Evolutionary conservation across 1,284 basidiomycete genomes (phyloP).

Genomic region (Naganishia albida): DNA sequence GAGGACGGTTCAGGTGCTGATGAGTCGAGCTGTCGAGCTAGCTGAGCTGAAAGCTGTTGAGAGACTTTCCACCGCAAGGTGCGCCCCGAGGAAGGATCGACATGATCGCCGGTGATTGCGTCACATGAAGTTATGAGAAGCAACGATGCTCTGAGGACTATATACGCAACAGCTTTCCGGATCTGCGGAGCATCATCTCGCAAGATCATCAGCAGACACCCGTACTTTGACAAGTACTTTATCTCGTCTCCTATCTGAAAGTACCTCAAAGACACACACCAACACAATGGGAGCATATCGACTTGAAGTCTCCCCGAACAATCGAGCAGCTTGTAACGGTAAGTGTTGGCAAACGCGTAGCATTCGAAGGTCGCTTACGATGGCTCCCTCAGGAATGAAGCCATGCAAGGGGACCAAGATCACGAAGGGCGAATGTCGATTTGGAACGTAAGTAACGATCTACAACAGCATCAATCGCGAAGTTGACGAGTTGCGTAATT

Average conservation of each 20-base stretch:
- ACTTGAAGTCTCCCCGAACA: constrained; percentile 31
- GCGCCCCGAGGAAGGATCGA: background rate
- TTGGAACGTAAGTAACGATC: constrained; percentile 26
- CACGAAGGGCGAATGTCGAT: constrained; percentile 26
- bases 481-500: no score
- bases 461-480: no score
- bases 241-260: background rate
- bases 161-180: background rate
- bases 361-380: background rate
- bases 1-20: no score
- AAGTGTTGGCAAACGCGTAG: background rate
- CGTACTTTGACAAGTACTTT: background rate
- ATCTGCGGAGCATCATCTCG: background rate
- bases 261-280: background rate
- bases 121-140: constrained; percentile 6
- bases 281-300: constrained; percentile 28
- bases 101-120: constrained; percentile 9
- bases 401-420: constrained; percentile 35
- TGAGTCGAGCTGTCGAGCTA: no score
- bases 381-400: background rate
- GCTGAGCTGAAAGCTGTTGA: constrained; percentile 7
- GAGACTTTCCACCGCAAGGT: background rate
- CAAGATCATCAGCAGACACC: background rate
- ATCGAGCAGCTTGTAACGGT: constrained; percentile 30
- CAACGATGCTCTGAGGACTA: background rate